Percentiles rank a stretch among this genome's conserved stretches.
Conservation (phyloP, 1,284 basidiomycete species). For the Malassezia pachydermatis region DNA sequence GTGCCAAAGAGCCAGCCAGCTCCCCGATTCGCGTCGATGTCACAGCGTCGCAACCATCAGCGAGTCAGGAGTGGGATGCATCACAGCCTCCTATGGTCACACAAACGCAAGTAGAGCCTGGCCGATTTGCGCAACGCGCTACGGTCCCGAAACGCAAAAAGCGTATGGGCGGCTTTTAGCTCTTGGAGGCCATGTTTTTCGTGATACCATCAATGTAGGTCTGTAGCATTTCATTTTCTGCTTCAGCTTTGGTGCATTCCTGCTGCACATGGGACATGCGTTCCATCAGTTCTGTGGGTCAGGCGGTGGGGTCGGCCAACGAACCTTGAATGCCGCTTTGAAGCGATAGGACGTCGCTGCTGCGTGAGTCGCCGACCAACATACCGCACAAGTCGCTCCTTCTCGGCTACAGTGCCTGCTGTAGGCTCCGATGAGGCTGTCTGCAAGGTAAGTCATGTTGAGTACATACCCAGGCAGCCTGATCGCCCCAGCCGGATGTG, state of each 20-base stretch:
- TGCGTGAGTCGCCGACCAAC: constrained; percentile 4
- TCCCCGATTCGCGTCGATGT: background rate
- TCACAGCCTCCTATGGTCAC: constrained; percentile 1
- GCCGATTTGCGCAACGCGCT: constrained; percentile 11
- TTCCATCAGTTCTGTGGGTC: constrained; percentile 19
- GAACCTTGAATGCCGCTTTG: constrained; percentile 32
- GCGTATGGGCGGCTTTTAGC: constrained; percentile 15
- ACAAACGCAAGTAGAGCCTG: constrained; percentile 13
- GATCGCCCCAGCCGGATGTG: constrained; percentile 3
- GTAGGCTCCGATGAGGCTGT: constrained; percentile 26
- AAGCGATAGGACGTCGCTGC: constrained; percentile 35
- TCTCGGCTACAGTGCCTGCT: constrained; percentile 45
- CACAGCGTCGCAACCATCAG: background rate
- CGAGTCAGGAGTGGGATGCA: no score
- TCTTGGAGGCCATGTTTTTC: constrained; percentile 44
- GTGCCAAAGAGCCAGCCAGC: background rate
- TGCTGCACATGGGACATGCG: constrained; percentile 34
- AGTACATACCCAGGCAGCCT: constrained; percentile 12
- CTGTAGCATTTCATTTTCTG: constrained; percentile 46
- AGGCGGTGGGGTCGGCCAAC: background rate
- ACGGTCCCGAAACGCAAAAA: constrained; percentile 7
- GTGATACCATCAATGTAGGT: constrained; percentile 47
- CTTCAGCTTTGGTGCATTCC: constrained; percentile 42
- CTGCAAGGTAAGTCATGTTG: constrained; percentile 4
- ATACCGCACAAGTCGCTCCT: constrained; percentile 41